Evolutionary conservation across 805 yeast species (phyloP), one percentile per base, ranked within the genome.

Genomic region (Wickerhamiella azymoides): DNA sequence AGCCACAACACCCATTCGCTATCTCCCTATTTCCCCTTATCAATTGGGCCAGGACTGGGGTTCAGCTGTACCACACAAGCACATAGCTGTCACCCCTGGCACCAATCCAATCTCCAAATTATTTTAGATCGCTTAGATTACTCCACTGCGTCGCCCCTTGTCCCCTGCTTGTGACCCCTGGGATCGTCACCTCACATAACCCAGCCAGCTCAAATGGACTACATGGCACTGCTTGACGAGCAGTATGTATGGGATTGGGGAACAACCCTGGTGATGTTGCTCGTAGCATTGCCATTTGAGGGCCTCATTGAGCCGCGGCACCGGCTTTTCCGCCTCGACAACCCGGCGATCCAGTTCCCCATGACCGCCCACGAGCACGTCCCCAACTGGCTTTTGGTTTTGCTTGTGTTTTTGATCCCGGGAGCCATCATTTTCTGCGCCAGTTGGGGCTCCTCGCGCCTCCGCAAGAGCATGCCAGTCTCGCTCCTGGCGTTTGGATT

Each of bases 341-440:
- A 89, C 64, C 59, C 77, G 36, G 73, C 89, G 0, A 74, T 89
- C 35, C 76, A 79, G 43, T 94, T 84, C 61, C 96, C 96, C 1
- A 78, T 73, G 60, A 81, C 94, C 0, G 76, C 73, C 40, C 69
- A 65, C 14, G 94, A 89, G 62, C 70, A 83, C 19, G 93, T 89
- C 2, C 67, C 79, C 8, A 74, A 65, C 35, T 51, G 62, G n/a
- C 60, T 66, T 54, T 69, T 85, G 47, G 63, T 80, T 13, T 52
- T 74, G 10, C 43, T 57, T 16, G 50, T 57, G 2, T 39, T 56
- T 10, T 26, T 53, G 9, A 43, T 62, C 8, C 69, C 67, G 2
- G 50, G 57, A 6, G 57, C 46, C 2, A 16, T 58, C 13, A 50
- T 60, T 18, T 47, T 57, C 14, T n/a, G 45, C 17, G 2, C 35